Percentiles rank a stretch among this genome's conserved stretches.
Conservation (phyloP, 2,329 filamentous ascomycete species). For the Penicillium sp. region DNA sequence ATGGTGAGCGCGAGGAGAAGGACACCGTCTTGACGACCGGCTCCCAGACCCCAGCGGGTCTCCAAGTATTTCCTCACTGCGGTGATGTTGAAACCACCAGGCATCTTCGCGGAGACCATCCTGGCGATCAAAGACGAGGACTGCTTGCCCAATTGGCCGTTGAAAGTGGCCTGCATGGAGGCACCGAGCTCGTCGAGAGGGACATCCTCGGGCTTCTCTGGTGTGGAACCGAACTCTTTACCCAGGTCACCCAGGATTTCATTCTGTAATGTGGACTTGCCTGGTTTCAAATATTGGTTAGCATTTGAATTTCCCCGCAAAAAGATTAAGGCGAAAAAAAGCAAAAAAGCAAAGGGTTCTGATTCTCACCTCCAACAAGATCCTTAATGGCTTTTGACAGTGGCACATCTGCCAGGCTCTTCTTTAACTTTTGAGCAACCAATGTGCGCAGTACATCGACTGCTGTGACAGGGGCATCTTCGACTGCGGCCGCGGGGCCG, state of each 20-base stretch:
- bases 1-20: slow-evolving; percentile 86
- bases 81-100: slow-evolving; percentile 98
- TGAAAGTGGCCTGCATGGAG: slow-evolving; percentile 97
- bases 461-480: slow-evolving; percentile 83
- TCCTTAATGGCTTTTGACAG: slow-evolving; percentile 98
- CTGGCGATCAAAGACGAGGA: slow-evolving; percentile 90
- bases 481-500: slow-evolving; percentile 82
- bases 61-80: slow-evolving; percentile 93
- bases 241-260: slow-evolving; percentile 96
- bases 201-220: slow-evolving; percentile 97
- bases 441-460: slow-evolving; percentile 86
- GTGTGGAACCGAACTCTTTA: slow-evolving; percentile 97
- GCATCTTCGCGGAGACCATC: slow-evolving; percentile 98
- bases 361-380: slow-evolving; percentile 80
- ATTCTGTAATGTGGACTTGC: slow-evolving; percentile 97
- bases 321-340: neutral
- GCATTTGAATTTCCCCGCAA: slow-evolving; percentile 18
- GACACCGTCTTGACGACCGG: slow-evolving; percentile 87
- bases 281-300: slow-evolving; percentile 48
- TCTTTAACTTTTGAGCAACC: slow-evolving; percentile 98
- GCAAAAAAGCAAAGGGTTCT: neutral
- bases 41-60: slow-evolving; percentile 83
- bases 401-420: slow-evolving; percentile 82
- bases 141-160: slow-evolving; percentile 96
- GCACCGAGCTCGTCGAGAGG: slow-evolving; percentile 93